Conservation (phyloP, 1,139 yeast genomes). For the Protomyces gravidus region DNA sequence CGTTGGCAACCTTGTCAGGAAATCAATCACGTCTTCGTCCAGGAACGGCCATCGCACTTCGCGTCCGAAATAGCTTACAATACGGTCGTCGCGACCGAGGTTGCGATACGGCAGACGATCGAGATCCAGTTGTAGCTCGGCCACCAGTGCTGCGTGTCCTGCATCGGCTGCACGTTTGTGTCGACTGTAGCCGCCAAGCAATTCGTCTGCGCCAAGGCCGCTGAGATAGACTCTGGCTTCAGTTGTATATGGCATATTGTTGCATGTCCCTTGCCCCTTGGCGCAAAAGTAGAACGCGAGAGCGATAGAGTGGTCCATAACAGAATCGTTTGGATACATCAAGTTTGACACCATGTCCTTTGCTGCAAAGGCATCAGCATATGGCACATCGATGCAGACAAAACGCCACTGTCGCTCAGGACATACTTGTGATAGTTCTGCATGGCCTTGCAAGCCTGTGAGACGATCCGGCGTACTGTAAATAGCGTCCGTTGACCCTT, state of each 20-base stretch:
- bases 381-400: constrained; percentile 69
- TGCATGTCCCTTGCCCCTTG: constrained; percentile 47
- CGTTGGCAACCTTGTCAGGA: constrained; percentile 45
- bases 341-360: constrained; percentile 54
- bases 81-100: constrained; percentile 86
- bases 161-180: constrained; percentile 49
- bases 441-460: constrained; percentile 63
- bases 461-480: constrained; percentile 71
- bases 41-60: constrained; percentile 87
- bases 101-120: constrained; percentile 70
- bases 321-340: constrained; percentile 81
- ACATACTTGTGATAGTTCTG: constrained; percentile 34
- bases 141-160: constrained; percentile 42
- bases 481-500: background rate
- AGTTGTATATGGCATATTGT: constrained; percentile 45
- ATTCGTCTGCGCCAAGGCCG: constrained; percentile 97
- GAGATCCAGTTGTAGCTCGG: constrained; percentile 66
- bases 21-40: constrained; percentile 57
- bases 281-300: constrained; percentile 92
- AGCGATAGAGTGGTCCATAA: constrained; percentile 93
- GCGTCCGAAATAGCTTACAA: constrained; percentile 77
- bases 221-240: constrained; percentile 69
- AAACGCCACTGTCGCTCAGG: constrained; percentile 42
- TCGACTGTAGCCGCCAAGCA: constrained; percentile 86
- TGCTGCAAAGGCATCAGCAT: constrained; percentile 56